phyloP scores from a whole-genome alignment of 352 stramenopile genomes.

The Phytophthora aleatoria region DNA sequence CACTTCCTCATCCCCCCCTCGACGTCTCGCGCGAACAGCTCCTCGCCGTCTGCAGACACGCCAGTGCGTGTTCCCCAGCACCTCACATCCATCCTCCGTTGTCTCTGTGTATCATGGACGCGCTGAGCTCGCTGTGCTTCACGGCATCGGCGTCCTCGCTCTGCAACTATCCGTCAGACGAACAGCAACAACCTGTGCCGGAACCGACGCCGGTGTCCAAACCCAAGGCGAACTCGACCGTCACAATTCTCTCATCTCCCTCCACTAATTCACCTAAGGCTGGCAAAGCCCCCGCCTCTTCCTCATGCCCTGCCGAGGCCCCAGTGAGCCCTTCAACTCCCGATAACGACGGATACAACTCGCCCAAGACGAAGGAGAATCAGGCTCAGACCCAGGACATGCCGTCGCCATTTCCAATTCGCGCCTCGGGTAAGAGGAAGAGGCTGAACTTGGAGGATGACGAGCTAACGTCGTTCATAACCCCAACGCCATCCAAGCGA shows the following conservation, averaged over 20 bases:
- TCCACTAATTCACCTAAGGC: not conserved
- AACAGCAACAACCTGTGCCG: slow-evolving; percentile 9
- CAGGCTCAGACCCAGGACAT: slow-evolving; percentile 15
- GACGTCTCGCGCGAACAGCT: slow-evolving; percentile 16
- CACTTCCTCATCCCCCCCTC: slow-evolving; percentile 24
- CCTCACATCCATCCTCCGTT: not conserved
- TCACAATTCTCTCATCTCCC: slow-evolving; percentile 13
- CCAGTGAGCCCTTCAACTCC: slow-evolving; percentile 2
- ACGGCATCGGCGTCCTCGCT: slow-evolving; percentile 7
- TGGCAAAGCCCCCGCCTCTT: not conserved
- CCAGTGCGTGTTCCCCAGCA: slow-evolving; percentile 1
- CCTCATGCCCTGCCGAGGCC: not conserved
- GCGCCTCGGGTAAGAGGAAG: slow-evolving; percentile 44
- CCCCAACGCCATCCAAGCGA: slow-evolving; percentile 32
- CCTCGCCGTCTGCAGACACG: not conserved
- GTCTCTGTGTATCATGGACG: slow-evolving; percentile 16
- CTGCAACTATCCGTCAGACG: not conserved
- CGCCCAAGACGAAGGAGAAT: slow-evolving; percentile 34
- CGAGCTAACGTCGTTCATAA: slow-evolving; percentile 8
- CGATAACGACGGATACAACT: slow-evolving; percentile 26
- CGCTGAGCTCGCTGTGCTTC: slow-evolving; percentile 16
- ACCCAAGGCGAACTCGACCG: slow-evolving; percentile 11
- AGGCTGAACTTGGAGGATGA: slow-evolving; percentile 20
- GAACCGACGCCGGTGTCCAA: slow-evolving; percentile 5
- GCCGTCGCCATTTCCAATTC: slow-evolving; percentile 8